Percentiles rank a stretch among this genome's conserved stretches.
Conservation (phyloP, 768 basidiomycete genomes). For the Lyophyllum decastes region DNA sequence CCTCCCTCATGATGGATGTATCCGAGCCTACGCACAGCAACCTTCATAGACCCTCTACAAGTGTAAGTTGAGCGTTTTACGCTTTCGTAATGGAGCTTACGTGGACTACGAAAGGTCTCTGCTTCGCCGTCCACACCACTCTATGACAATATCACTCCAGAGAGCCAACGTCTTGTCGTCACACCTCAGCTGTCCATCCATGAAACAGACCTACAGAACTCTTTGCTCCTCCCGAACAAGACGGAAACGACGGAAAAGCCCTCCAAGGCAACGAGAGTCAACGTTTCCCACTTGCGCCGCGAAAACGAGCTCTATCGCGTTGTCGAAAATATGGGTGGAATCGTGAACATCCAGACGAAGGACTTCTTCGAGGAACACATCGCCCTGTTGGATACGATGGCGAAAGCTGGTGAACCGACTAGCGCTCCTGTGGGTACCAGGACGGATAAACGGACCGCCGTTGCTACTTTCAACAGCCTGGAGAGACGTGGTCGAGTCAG, state of each 20-base stretch:
- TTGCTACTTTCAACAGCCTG: constrained; percentile 57
- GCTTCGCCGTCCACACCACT: not conserved
- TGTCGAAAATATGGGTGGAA: constrained; percentile 66
- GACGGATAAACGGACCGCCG: constrained; percentile 74
- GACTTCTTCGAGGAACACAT: constrained; percentile 72
- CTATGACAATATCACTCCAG: not conserved
- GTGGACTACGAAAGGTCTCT: not conserved
- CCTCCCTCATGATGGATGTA: constrained; percentile 13
- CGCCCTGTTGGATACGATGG: constrained; percentile 57
- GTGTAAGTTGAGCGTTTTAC: not conserved
- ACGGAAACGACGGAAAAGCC: constrained; percentile 1
- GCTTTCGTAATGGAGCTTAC: not conserved
- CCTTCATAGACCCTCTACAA: not conserved
- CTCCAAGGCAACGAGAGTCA: constrained; percentile 42
- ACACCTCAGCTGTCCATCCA: not conserved
- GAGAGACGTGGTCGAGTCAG: constrained; percentile 70
- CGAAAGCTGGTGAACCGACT: constrained; percentile 62
- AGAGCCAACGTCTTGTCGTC: not conserved
- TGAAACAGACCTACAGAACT: not conserved
- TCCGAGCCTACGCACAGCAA: constrained; percentile 2
- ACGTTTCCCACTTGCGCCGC: constrained; percentile 76
- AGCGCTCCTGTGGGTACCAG: constrained; percentile 70
- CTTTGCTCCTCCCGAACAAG: not conserved
- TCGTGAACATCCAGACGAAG: constrained; percentile 63
- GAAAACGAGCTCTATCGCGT: constrained; percentile 79